These are phyloP conservation scores for Exophiala calicioides DNA, from an alignment of 2,329 filamentous ascomycete species.

Conservation along the genomic window DNA sequence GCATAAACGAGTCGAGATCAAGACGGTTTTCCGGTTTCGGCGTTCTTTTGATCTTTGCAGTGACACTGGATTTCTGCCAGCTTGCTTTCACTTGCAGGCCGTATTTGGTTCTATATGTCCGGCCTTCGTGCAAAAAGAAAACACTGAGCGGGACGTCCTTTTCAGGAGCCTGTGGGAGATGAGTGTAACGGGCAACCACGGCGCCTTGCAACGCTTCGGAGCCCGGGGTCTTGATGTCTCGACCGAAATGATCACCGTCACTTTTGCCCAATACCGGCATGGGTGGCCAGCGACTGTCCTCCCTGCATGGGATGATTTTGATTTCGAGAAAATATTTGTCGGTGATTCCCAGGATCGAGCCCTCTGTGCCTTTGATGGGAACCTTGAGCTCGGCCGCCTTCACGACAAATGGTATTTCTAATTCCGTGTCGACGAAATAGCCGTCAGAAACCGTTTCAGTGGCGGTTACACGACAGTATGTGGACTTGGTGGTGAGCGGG, in stretches of 20 bases:
- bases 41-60: not conserved
- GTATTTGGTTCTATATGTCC: constrained; percentile 31
- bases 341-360: constrained; percentile 16
- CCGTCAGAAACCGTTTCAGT: constrained; percentile 20
- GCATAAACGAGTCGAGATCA: constrained; percentile 18
- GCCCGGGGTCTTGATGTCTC: constrained; percentile 20
- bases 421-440: constrained; percentile 24
- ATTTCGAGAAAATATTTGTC: constrained; percentile 33
- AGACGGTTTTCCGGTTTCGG: constrained; percentile 5
- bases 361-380: constrained; percentile 9
- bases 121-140: constrained; percentile 27
- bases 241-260: constrained; percentile 26
- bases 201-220: constrained; percentile 27
- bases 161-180: constrained; percentile 27
- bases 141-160: constrained; percentile 27
- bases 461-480: constrained; percentile 15
- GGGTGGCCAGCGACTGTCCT: constrained; percentile 28
- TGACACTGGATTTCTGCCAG: constrained; percentile 19
- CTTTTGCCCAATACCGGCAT: constrained; percentile 30
- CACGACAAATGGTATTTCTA: constrained; percentile 29
- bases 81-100: constrained; percentile 27
- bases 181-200: constrained; percentile 28
- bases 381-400: constrained; percentile 24
- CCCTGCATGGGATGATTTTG: constrained; percentile 29
- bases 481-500: constrained; percentile 16